phyloP scores from a whole-genome alignment of 2,329 filamentous ascomycete species.

The Alternaria rosae region DNA sequence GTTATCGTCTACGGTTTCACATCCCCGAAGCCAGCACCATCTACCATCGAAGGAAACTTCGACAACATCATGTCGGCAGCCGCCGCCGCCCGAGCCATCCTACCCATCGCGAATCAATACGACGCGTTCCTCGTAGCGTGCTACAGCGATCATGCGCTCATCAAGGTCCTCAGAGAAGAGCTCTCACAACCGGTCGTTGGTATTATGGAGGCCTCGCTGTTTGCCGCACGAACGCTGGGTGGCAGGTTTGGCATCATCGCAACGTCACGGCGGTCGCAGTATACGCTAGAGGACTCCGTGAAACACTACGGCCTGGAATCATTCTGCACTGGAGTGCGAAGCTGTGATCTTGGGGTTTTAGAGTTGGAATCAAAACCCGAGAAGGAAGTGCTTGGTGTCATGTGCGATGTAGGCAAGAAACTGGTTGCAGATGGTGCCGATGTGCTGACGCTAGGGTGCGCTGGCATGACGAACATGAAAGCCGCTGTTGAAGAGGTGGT shows the following conservation, averaged over 20 bases:
- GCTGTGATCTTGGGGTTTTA: constrained; percentile 54
- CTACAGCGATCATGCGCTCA: constrained; percentile 59
- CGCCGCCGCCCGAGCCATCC: constrained; percentile 56
- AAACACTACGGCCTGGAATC: constrained; percentile 51
- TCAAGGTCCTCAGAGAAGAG: constrained; percentile 57
- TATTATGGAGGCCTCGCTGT: constrained; percentile 61
- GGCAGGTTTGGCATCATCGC: constrained; percentile 23
- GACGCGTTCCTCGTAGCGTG: constrained; percentile 60
- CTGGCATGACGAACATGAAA: constrained; percentile 59
- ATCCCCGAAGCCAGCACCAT: constrained; percentile 57
- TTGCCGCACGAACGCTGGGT: constrained; percentile 60
- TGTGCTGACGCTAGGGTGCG: constrained; percentile 56
- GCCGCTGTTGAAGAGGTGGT: constrained; percentile 57
- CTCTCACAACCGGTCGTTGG: constrained; percentile 55
- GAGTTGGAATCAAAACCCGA: constrained; percentile 54
- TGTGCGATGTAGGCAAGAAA: constrained; percentile 50
- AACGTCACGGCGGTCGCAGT: neutral
- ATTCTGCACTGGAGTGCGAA: constrained; percentile 55
- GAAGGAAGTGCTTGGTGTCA: constrained; percentile 50
- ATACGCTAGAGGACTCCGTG: neutral
- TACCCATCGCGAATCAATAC: constrained; percentile 54
- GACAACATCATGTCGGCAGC: constrained; percentile 61
- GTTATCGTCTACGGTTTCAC: constrained; percentile 61
- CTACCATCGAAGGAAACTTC: constrained; percentile 60
- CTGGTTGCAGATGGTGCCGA: constrained; percentile 55